These are phyloP conservation scores for Sordariomycetes sp. DNA, from an alignment of 2,329 filamentous ascomycete species.

Conservation along the genomic window DNA sequence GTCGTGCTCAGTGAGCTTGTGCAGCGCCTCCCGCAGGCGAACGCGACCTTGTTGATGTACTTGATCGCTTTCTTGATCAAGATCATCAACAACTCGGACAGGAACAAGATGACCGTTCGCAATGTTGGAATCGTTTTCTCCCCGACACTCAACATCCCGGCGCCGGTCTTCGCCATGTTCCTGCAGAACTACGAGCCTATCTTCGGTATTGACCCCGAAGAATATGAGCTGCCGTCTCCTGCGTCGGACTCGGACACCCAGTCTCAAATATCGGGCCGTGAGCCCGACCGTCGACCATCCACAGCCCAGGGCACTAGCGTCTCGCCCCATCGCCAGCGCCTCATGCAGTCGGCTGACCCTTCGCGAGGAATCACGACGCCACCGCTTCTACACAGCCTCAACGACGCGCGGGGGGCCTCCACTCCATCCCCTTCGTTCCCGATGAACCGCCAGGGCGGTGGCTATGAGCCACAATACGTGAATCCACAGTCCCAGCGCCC, in stretches of 20 bases:
- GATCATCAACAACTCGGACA: conserved; percentile 79
- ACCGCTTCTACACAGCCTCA: conserved; percentile 25
- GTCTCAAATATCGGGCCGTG: conserved; percentile 18
- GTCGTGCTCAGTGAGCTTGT: conserved; percentile 66
- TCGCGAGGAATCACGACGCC: conserved; percentile 36
- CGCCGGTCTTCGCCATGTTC: conserved; percentile 87
- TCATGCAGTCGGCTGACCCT: conserved; percentile 27
- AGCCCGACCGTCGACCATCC: conserved; percentile 33
- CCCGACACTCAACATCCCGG: conserved; percentile 90
- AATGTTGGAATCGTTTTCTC: conserved; percentile 98
- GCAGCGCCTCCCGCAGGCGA: conserved; percentile 67
- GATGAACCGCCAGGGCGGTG: conserved; percentile 11
- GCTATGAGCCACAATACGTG: conserved; percentile 33
- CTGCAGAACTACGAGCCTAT: conserved; percentile 82
- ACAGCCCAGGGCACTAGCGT: conserved; percentile 36
- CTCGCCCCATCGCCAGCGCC: conserved; percentile 40
- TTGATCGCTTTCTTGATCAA: conserved; percentile 81
- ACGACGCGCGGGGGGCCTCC: conserved; percentile 23
- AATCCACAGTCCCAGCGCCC: conserved; percentile 25
- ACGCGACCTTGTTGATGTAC: conserved; percentile 72
- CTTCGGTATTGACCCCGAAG: conserved; percentile 62
- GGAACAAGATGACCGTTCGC: conserved; percentile 97
- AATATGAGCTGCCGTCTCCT: conserved; percentile 45
- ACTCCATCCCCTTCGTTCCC: conserved; percentile 24
- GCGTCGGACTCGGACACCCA: conserved; percentile 23